phyloP scores from a whole-genome alignment of 257 asterid genomes.

The Solanum chmielewskii region DNA sequence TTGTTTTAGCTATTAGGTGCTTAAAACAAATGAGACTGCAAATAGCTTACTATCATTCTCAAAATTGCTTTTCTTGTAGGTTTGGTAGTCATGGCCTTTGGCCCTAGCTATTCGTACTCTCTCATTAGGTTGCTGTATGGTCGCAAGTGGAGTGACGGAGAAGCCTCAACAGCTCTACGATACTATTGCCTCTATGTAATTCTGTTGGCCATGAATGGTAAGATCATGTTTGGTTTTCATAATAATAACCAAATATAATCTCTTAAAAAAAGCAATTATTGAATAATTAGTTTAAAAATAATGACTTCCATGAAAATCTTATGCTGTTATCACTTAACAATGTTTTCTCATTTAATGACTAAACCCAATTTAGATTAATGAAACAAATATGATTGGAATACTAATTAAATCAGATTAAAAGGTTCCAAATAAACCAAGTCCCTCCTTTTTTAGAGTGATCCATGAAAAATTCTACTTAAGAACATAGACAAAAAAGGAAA shows the following conservation, averaged over 20 bases:
- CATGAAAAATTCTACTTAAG: background rate
- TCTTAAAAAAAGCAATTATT: background rate
- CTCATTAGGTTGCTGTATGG: slow-evolving; percentile 81
- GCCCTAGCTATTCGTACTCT: slow-evolving; percentile 95
- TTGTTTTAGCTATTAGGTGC: background rate
- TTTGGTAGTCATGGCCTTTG: slow-evolving; percentile 73
- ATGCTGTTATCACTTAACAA: background rate
- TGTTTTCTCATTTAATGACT: background rate
- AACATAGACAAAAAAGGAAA: background rate
- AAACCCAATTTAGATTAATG: background rate
- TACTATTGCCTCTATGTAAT: slow-evolving; percentile 80
- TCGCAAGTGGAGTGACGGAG: slow-evolving; percentile 97
- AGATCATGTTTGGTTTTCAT: background rate
- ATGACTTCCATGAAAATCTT: background rate
- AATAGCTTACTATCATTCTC: background rate
- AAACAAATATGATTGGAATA: background rate
- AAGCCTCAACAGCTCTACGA: slow-evolving; percentile 78
- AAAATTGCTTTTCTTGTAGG: slow-evolving; percentile 30
- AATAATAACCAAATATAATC: background rate
- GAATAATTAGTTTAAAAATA: background rate
- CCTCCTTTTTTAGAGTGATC: background rate
- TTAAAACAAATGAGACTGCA: background rate
- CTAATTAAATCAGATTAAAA: background rate
- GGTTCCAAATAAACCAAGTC: background rate
- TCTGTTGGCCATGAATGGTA: slow-evolving; percentile 89